Percentiles rank a stretch among this genome's conserved stretches.
These are phyloP conservation scores for Malus hybrid DNA, from an alignment of 331 rosid genomes.

Conservation along the genomic window DNA sequence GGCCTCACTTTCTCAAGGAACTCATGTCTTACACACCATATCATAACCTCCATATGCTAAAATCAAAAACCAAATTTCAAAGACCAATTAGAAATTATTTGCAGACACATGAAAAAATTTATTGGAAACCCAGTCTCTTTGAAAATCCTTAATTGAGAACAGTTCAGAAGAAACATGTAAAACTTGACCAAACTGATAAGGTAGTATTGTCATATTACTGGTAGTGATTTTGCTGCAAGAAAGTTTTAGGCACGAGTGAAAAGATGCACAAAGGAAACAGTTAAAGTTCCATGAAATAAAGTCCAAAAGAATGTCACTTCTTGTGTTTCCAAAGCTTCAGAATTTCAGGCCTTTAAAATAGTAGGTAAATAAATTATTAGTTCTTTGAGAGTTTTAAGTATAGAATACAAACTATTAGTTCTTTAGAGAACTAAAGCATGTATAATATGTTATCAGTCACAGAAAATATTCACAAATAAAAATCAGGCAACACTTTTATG, in stretches of 20 bases:
- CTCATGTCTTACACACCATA: slow-evolving; percentile 74
- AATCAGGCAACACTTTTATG: not conserved
- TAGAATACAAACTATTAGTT: not conserved
- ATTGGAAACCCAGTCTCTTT: not conserved
- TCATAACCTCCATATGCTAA: slow-evolving; percentile 94
- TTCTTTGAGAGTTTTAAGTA: not conserved
- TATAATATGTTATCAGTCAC: not conserved
- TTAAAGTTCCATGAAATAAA: not conserved
- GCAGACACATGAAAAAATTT: not conserved
- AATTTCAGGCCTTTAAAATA: not conserved
- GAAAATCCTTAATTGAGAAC: not conserved
- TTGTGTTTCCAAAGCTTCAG: not conserved
- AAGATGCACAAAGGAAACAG: not conserved
- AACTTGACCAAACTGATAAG: not conserved
- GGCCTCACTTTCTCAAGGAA: slow-evolving; percentile 62
- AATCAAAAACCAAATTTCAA: slow-evolving; percentile 5
- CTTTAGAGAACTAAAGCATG: not conserved
- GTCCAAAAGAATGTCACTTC: not conserved
- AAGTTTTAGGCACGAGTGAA: not conserved
- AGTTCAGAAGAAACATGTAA: not conserved
- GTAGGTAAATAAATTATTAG: not conserved
- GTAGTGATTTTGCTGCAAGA: not conserved
- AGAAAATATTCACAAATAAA: not conserved
- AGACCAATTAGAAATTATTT: not conserved
- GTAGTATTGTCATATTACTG: not conserved